Evolutionary conservation across 805 yeast species (phyloP), one percentile per base, ranked within the genome.

Genomic region (Myxozyma vanderwaltii): DNA sequence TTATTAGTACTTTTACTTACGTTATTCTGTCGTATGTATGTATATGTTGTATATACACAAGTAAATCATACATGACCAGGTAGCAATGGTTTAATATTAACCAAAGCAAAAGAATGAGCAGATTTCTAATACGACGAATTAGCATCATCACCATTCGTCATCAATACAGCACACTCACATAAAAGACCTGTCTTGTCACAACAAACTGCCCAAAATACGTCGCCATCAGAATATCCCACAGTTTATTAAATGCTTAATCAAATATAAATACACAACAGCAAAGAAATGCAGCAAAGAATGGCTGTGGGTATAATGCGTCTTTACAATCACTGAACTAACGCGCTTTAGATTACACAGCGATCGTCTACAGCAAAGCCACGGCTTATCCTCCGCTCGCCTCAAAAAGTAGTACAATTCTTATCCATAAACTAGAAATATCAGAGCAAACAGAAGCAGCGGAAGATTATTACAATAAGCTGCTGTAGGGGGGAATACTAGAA

Each of bases 41-140:
- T n/a, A n/a, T n/a, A n/a, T n/a, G n/a, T n/a, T n/a, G n/a, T n/a
- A n/a, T n/a, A n/a, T n/a, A n/a, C n/a, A n/a, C n/a, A 27, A 26
- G 13, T 17, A 8, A 15, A 19, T 63, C 68, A 19, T 49, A 65
- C 92, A 75, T 94, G 99, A 0, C 99, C 99, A 0, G 96, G 94
- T 0, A 90, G 88, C 51, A 95, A 76, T 0, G 99, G 99, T 72
- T 89, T 89, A 52, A 95, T 72, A 71, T 94, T 94, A 27, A 95
- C 99, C 48, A 94, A 74, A 0, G 96, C 97, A 75, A 78, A 95
- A 1, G 94, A 81, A 71, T 81, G 77, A 59, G 81, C 79, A 1
- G 95, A 79, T 63, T 76, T 77, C 78, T 80, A n/a, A 84, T 8
- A 31, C 4, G 23, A 13, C 29, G 27, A 40, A 29, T n/a, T n/a